Conservation (phyloP, 352 stramenopile genomes). For the Pythium aristosporum region DNA sequence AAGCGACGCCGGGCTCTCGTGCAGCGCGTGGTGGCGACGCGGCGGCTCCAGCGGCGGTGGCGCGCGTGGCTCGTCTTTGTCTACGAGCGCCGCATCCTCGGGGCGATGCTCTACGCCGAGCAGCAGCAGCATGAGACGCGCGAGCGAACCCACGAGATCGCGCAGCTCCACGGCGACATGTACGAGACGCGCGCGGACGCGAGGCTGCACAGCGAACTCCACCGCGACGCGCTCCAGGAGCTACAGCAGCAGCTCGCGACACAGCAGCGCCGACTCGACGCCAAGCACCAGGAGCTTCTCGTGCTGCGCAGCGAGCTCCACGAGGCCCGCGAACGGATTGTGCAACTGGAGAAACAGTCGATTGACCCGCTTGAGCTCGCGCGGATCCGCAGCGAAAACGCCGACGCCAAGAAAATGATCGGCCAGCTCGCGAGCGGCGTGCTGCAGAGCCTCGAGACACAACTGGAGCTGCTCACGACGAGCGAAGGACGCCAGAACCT, state of each 20-base stretch:
- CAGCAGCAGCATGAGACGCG: conserved; percentile 47
- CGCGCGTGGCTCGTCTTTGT: conserved; percentile 54
- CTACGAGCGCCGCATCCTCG: conserved; percentile 58
- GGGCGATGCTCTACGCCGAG: conserved; percentile 74
- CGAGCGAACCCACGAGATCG: conserved; percentile 44
- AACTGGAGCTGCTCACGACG: conserved; percentile 57
- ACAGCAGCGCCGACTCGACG: conserved; percentile 30
- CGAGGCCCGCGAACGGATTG: conserved; percentile 32
- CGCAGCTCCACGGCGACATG: conserved; percentile 59
- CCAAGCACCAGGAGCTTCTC: conserved; percentile 60
- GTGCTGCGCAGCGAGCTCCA: conserved; percentile 48
- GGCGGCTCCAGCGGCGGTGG: conserved; percentile 40
- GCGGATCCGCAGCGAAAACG: conserved; percentile 49
- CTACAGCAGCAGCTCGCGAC: conserved; percentile 36
- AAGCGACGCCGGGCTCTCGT: conserved; percentile 28
- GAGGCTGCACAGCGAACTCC: conserved; percentile 39
- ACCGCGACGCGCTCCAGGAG: conserved; percentile 37
- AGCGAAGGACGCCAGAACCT: conserved; percentile 71
- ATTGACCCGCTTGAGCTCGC: conserved; percentile 60
- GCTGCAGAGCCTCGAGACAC: conserved; percentile 49
- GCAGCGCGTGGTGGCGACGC: conserved; percentile 27
- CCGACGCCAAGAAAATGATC: conserved; percentile 69
- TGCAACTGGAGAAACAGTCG: conserved; percentile 41
- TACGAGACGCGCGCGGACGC: conserved; percentile 39
- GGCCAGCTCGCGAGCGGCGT: conserved; percentile 55